These are phyloP conservation scores for Vitellaria paradoxa DNA, from an alignment of 179 eudicot genomes.

Conservation along the genomic window DNA sequence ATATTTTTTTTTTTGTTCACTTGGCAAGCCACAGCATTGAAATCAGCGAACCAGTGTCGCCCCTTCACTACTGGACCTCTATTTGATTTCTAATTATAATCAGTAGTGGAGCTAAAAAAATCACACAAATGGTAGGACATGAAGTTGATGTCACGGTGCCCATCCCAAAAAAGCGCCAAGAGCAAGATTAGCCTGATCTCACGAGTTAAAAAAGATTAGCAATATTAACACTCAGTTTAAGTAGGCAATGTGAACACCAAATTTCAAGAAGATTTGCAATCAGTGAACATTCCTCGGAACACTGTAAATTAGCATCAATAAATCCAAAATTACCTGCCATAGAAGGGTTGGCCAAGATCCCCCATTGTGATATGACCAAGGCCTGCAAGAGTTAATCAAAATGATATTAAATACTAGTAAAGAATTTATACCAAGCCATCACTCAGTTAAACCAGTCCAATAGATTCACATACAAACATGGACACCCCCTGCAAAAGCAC, in stretches of 20 bases:
- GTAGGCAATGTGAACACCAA: neutral
- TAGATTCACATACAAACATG: neutral
- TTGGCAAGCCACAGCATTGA: neutral
- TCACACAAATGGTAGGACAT: neutral
- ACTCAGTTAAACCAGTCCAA: too few species aligned
- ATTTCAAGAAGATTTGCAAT: neutral
- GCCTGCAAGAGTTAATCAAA: constrained; percentile 39
- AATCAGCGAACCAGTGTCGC: neutral
- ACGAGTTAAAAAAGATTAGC: too few species aligned
- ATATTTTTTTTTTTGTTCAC: neutral
- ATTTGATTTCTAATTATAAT: neutral
- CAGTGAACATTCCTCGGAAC: neutral
- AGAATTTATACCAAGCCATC: constrained; percentile 1
- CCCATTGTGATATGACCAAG: constrained; percentile 97
- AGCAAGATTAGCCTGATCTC: too few species aligned
- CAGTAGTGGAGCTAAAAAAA: neutral
- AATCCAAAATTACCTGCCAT: constrained; percentile 67
- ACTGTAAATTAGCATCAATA: neutral
- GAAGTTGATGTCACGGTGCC: too few species aligned
- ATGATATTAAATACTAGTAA: neutral
- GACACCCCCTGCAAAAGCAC: neutral
- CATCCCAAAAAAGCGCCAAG: too few species aligned
- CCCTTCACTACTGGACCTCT: neutral
- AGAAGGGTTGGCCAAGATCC: constrained; percentile 94
- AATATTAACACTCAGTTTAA: neutral